Evolutionary conservation across 1,284 basidiomycete genomes (phyloP), one percentile per base, ranked within the genome.

Genomic region (Cystobasidium pallidum): DNA sequence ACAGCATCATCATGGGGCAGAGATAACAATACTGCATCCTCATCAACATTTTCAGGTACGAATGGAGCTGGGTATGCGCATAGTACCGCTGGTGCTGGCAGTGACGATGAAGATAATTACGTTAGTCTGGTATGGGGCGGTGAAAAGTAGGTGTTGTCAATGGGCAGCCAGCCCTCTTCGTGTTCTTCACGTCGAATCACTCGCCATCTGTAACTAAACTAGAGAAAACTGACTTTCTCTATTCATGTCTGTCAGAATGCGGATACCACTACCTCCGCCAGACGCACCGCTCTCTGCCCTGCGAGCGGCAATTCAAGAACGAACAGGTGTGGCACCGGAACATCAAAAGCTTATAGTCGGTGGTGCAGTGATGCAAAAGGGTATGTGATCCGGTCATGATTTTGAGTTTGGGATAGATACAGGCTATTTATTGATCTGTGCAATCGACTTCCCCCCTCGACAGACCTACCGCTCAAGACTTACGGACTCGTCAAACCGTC

Each of bases 271-370:
- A 2, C 77, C 77, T 1, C 76, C 76, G 6, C 77, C 77, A 0
- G 26, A 58, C 2, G 73, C 77, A 0, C 77, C 77, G 7, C 73
- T 78, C 3, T 78, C 77, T 13, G 34, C 73, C 0, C 64, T 78
- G 2, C 49, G 70, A 45, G 75, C 75, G 24, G 74, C 72, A 10
- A 74, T 74, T 19, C 66, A 75, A 11, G 75, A 75, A 55, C 41
- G 52, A 39, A 78, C 77, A 13, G 77, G 76, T 43, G 77, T 78
- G 4, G 72, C 74, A 0, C 77, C 77, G 13, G 54, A 74, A 7
- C 77, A 77, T 59, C 75, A 76, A 28, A 76, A 73, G 54, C 70
- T 72, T 28, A 66, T 72, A 52, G 43, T 72, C n/a, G 55, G 43
- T 24, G 70, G 70, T 47, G 70, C 70, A 10, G 21, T 72, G 2